These are phyloP conservation scores for Apiospora sp. DNA, from an alignment of 2,329 filamentous ascomycete species.

Conservation along the genomic window DNA sequence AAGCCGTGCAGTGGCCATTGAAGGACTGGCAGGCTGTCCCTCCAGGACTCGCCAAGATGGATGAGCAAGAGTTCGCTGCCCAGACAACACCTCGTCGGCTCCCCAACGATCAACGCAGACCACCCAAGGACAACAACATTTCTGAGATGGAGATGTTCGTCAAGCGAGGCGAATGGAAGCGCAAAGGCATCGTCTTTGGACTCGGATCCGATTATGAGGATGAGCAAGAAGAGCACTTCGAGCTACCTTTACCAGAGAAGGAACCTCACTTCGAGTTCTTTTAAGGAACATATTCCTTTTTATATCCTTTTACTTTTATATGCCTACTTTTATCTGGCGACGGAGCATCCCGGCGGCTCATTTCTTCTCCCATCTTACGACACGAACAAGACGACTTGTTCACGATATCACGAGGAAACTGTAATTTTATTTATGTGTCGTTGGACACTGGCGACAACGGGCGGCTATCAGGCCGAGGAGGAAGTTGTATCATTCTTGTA, in stretches of 20 bases:
- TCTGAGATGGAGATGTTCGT: conserved; percentile 39
- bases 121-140: conserved; percentile 39
- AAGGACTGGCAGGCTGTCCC: conserved; percentile 45
- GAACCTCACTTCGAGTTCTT: conserved; percentile 1
- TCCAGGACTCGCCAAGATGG: conserved; percentile 32
- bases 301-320: not conserved
- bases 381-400: conserved; percentile 8
- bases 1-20: conserved; percentile 42
- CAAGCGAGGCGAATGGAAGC: conserved; percentile 45
- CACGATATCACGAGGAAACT: conserved; percentile 19
- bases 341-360: not conserved
- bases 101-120: conserved; percentile 32
- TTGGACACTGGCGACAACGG: not conserved
- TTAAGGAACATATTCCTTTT: not conserved
- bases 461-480: not conserved
- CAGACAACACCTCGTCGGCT: conserved; percentile 29
- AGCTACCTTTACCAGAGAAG: conserved; percentile 29
- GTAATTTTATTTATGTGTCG: not conserved
- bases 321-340: not conserved
- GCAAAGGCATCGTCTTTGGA: conserved; percentile 44
- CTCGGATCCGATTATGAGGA: conserved; percentile 36
- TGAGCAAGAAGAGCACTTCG: conserved; percentile 41
- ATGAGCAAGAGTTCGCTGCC: conserved; percentile 29
- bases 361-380: conserved; percentile 1
- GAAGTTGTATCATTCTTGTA: conserved; percentile 10